Percentiles rank a stretch among this genome's conserved stretches.
These are phyloP conservation scores for Calamus simplicifolius DNA, from an alignment of 176 grass and related monocot genomes.

Conservation along the genomic window DNA sequence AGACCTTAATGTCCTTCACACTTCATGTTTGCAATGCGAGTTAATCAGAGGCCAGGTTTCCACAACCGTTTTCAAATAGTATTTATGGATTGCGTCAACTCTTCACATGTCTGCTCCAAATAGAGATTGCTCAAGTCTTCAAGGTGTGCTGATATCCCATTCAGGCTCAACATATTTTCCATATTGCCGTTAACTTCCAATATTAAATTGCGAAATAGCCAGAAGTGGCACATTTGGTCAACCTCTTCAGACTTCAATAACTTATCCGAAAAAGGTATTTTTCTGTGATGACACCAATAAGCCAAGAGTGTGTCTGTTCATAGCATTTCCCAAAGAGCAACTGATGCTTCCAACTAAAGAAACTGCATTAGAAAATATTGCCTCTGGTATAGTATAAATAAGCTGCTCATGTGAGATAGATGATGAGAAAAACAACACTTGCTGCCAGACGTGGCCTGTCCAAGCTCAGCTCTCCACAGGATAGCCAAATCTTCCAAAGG, in stretches of 20 bases:
- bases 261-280: slow-evolving; percentile 36
- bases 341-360: slow-evolving; percentile 57
- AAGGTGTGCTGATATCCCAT: neutral
- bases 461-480: slow-evolving; percentile 55
- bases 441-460: slow-evolving; percentile 55
- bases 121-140: slow-evolving; percentile 9
- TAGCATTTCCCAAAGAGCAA: slow-evolving; percentile 34
- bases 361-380: slow-evolving; percentile 64
- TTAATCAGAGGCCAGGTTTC: slow-evolving; percentile 50
- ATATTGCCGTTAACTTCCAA: slow-evolving; percentile 18
- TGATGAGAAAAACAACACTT: slow-evolving; percentile 59
- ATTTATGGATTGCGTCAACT: slow-evolving; percentile 29
- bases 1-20: slow-evolving; percentile 50
- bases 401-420: slow-evolving; percentile 39
- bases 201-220: neutral
- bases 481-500: slow-evolving; percentile 1
- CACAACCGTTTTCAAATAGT: slow-evolving; percentile 48
- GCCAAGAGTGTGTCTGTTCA: slow-evolving; percentile 45
- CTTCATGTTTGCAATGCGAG: slow-evolving; percentile 21
- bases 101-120: slow-evolving; percentile 25
- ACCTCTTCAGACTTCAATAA: slow-evolving; percentile 14
- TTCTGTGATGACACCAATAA: slow-evolving; percentile 36
- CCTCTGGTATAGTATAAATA: slow-evolving; percentile 38
- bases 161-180: slow-evolving; percentile 11
- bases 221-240: neutral